Evolutionary conservation across 2,329 filamentous ascomycete species (phyloP).

Genomic region (Aspergillus sp.): DNA sequence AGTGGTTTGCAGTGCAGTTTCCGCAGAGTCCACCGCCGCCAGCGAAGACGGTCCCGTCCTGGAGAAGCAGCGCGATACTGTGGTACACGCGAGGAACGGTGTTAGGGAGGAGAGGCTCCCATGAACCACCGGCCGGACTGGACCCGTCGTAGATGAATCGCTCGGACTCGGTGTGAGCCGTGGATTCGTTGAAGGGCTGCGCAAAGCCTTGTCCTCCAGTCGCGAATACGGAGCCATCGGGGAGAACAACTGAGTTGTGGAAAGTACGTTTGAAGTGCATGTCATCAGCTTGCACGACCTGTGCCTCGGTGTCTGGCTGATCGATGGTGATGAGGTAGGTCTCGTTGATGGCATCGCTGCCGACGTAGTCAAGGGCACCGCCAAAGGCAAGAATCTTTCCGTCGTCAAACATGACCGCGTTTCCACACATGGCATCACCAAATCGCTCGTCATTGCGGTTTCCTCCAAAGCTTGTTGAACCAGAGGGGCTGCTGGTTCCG

Average conservation of each 20-base stretch:
- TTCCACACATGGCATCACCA: slow-evolving; percentile 13
- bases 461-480: too few species aligned
- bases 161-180: slow-evolving; percentile 40
- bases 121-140: too few species aligned
- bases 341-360: slow-evolving; percentile 43
- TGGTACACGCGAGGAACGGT: slow-evolving; percentile 46
- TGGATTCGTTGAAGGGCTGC: slow-evolving; percentile 48
- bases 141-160: slow-evolving; percentile 27
- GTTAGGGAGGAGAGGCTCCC: slow-evolving; percentile 7
- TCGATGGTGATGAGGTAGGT: slow-evolving; percentile 54
- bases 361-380: slow-evolving; percentile 12
- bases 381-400: slow-evolving; percentile 31
- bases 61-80: slow-evolving; percentile 50
- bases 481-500: slow-evolving; percentile 36
- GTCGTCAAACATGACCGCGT: slow-evolving; percentile 22
- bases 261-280: slow-evolving; percentile 46
- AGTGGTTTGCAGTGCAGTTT: slow-evolving; percentile 50
- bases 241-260: slow-evolving; percentile 50
- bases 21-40: slow-evolving; percentile 57
- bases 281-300: slow-evolving; percentile 27
- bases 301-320: slow-evolving; percentile 15
- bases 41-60: slow-evolving; percentile 52
- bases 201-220: slow-evolving; percentile 48
- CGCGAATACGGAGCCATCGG: slow-evolving; percentile 50
- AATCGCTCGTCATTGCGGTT: not conserved